These are phyloP conservation scores for Puya raimondii DNA, from an alignment of 176 grass and related monocot genomes.

Conservation along the genomic window DNA sequence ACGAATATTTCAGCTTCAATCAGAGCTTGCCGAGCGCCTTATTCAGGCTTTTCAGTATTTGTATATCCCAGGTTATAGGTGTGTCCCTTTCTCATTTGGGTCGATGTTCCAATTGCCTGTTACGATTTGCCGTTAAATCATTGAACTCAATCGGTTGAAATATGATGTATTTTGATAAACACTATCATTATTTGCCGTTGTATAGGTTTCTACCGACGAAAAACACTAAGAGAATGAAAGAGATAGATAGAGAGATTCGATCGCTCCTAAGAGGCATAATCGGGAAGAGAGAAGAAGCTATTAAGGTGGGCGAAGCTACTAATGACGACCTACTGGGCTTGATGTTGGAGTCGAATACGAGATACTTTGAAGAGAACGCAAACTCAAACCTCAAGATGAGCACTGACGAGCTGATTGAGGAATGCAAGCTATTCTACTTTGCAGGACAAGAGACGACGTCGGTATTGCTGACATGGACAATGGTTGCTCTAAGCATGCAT, in stretches of 20 bases:
- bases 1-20: constrained; percentile 49
- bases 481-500: constrained; percentile 68
- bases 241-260: constrained; percentile 26
- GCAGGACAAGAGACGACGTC: constrained; percentile 81
- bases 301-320: constrained; percentile 16
- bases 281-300: constrained; percentile 25
- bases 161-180: no score
- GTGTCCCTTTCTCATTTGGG: neutral
- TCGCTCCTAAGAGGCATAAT: constrained; percentile 34
- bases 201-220: constrained; percentile 36
- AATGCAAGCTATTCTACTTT: constrained; percentile 93
- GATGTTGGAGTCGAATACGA: constrained; percentile 44
- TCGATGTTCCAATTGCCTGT: neutral
- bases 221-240: constrained; percentile 38
- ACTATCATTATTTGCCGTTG: neutral
- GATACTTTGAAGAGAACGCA: constrained; percentile 8
- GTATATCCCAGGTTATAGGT: constrained; percentile 43
- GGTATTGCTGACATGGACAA: constrained; percentile 68
- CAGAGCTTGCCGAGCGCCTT: constrained; percentile 22
- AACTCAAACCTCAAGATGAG: constrained; percentile 33
- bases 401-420: constrained; percentile 61
- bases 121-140: neutral
- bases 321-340: constrained; percentile 36
- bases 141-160: neutral
- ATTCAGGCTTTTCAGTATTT: constrained; percentile 12